These are phyloP conservation scores for Nidula microcarpa DNA, from an alignment of 768 basidiomycete species.

Conservation along the genomic window DNA sequence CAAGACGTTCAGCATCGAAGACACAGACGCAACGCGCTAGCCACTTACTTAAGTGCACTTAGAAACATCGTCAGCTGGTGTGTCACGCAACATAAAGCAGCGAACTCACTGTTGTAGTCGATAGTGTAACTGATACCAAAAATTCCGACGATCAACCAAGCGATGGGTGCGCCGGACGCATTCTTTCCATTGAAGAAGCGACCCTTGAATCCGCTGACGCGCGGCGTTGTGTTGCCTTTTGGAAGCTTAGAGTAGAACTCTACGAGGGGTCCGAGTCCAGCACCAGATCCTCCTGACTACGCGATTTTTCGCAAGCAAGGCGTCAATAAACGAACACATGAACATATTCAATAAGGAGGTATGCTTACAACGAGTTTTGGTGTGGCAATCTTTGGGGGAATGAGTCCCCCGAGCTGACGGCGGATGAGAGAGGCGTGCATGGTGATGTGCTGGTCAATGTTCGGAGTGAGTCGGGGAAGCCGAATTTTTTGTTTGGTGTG, in stretches of 20 bases:
- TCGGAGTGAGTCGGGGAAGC: slow-evolving; percentile 21
- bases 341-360: slow-evolving; percentile 1
- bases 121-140: slow-evolving; percentile 82
- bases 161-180: slow-evolving; percentile 70
- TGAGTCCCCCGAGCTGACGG: slow-evolving; percentile 78
- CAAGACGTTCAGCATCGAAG: slow-evolving; percentile 16
- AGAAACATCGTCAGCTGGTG: slow-evolving; percentile 4
- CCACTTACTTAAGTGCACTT: slow-evolving; percentile 83
- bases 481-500: slow-evolving; percentile 10
- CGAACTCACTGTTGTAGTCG: slow-evolving; percentile 82
- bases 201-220: slow-evolving; percentile 70
- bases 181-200: slow-evolving; percentile 84
- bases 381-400: slow-evolving; percentile 95
- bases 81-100: slow-evolving; percentile 7
- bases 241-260: slow-evolving; percentile 97
- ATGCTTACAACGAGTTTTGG: slow-evolving; percentile 78
- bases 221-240: slow-evolving; percentile 72
- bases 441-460: slow-evolving; percentile 19
- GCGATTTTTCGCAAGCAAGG: not conserved
- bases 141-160: slow-evolving; percentile 58
- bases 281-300: slow-evolving; percentile 79
- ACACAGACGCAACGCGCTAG: not conserved
- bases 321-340: slow-evolving; percentile 2
- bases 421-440: slow-evolving; percentile 87
- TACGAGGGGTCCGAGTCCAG: slow-evolving; percentile 79